These are phyloP conservation scores for Alternaria arborescens DNA, from an alignment of 2,329 filamentous ascomycete species.

Conservation along the genomic window DNA sequence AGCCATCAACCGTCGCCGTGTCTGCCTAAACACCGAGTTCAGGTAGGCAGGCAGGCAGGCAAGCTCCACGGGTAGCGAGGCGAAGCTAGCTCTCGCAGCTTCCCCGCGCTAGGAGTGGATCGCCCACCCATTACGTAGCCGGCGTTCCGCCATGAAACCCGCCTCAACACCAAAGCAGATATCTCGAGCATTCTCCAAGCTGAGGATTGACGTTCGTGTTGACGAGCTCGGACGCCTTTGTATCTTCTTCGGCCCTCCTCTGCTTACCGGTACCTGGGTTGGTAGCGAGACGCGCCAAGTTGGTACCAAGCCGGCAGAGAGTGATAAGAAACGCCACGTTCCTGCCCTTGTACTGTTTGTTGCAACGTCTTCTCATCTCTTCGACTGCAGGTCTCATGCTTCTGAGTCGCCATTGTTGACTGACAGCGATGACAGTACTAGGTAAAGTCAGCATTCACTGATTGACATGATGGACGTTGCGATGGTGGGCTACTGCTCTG, in stretches of 20 bases:
- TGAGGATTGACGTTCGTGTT: background rate
- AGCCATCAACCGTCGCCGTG: background rate
- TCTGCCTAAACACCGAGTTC: constrained; percentile 12
- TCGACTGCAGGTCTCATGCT: background rate
- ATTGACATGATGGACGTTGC: background rate
- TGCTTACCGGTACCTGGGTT: constrained; percentile 3
- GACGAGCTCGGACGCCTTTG: background rate
- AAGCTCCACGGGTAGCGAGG: background rate
- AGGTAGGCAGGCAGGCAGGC: constrained; percentile 8
- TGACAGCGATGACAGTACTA: no score
- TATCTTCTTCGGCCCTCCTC: background rate
- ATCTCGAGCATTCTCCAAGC: background rate
- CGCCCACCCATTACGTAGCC: constrained; percentile 13
- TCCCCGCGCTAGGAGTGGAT: constrained; percentile 6
- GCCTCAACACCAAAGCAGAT: constrained; percentile 12
- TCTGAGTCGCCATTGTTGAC: background rate
- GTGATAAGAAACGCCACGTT: constrained; percentile 30
- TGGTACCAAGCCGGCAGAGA: constrained; percentile 34
- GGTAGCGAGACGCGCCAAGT: constrained; percentile 28
- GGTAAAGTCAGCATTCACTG: background rate
- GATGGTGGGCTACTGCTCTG: background rate
- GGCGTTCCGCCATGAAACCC: background rate
- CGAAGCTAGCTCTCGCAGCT: constrained; percentile 6
- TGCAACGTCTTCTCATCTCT: constrained; percentile 17
- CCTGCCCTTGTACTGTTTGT: constrained; percentile 21